phyloP scores from a whole-genome alignment of 768 basidiomycete species.

The Tricholoma terreum region DNA sequence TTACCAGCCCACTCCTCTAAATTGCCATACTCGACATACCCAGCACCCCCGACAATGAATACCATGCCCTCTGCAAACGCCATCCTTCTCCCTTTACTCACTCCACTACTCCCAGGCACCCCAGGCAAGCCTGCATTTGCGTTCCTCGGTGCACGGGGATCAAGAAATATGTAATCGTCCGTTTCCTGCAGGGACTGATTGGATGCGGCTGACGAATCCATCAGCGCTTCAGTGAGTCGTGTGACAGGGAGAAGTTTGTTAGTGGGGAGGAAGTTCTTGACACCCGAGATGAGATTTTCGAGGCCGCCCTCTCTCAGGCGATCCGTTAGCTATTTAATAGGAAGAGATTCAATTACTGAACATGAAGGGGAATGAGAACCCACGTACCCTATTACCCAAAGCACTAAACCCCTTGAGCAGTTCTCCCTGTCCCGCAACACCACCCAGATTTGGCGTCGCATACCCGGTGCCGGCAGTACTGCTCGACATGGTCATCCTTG shows the following conservation, averaged over 20 bases:
- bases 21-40: conserved; percentile 97
- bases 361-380: background rate
- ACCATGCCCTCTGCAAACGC: conserved; percentile 87
- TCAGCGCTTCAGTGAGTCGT: conserved; percentile 89
- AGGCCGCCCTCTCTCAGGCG: conserved; percentile 93
- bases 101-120: conserved; percentile 45
- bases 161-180: conserved; percentile 92
- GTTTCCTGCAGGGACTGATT: conserved; percentile 95
- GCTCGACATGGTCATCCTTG: conserved; percentile 80
- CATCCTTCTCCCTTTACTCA: conserved; percentile 49
- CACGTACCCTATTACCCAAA: conserved; percentile 80
- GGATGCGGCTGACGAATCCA: conserved; percentile 94
- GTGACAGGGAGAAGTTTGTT: conserved; percentile 93
- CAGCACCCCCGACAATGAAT: conserved; percentile 94
- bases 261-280: conserved; percentile 95
- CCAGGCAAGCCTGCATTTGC: conserved; percentile 49
- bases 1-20: conserved; percentile 88
- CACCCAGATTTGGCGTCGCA: conserved; percentile 64
- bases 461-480: conserved; percentile 52
- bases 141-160: conserved; percentile 78
- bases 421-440: conserved; percentile 67
- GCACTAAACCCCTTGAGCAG: conserved; percentile 93
- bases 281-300: conserved; percentile 94
- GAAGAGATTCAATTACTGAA: background rate
- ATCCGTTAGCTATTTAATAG: conserved; percentile 93